Evolutionary conservation across 2,329 filamentous ascomycete genomes (phyloP), one percentile per base, ranked within the genome.

Genomic region (Penicillium sp.): DNA sequence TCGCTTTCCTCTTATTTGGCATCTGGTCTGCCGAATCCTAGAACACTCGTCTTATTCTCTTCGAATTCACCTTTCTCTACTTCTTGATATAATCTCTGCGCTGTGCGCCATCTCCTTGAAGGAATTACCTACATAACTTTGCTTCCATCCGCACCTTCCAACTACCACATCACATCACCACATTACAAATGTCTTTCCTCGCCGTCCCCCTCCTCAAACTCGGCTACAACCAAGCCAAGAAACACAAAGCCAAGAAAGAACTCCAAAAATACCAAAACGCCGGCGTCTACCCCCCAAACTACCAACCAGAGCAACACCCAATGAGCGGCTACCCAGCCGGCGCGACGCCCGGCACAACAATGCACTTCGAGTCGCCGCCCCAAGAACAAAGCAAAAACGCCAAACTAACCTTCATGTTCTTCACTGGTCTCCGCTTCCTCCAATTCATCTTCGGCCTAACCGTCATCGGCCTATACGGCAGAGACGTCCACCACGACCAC

Each of bases 391-490:
- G 44, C 62, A 58, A 61, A 52, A 6, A 36, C 29, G 12, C 53
- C 25, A 62, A 61, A 29, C 2, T 55, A 0, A 25, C 47, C 13
- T 45, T 49, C 19, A 63, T 73, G 53, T 31, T 71, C 21, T 64
- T 71, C 17, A 61, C 66, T 25, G 63, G 82, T 62, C 76, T 92
- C n/a, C 89, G 93, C 71, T 81, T 93, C 73, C 76, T 88, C 60
- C 90, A 93, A 69, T 87, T 96, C 69, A 82, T 89, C 57, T 81
- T 96, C 63, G 90, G 86, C 15, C 76, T 96, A 57, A 83, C 89
- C 1, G 89, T 94, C 54, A 87, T 88, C 63, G 92, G 89, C 1
- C 83, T 96, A 21, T 96, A 94, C 64, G 89, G 86, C 36, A 76
- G 82, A 25, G 89, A 93, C 69, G 77, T 94, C 12, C 64, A 57